A percentile compares a stretch with the other conserved stretches of the same genome.
Conservation (phyloP, 371 early-diverging fungal species). For the Quaeritorhiza haematococci region DNA sequence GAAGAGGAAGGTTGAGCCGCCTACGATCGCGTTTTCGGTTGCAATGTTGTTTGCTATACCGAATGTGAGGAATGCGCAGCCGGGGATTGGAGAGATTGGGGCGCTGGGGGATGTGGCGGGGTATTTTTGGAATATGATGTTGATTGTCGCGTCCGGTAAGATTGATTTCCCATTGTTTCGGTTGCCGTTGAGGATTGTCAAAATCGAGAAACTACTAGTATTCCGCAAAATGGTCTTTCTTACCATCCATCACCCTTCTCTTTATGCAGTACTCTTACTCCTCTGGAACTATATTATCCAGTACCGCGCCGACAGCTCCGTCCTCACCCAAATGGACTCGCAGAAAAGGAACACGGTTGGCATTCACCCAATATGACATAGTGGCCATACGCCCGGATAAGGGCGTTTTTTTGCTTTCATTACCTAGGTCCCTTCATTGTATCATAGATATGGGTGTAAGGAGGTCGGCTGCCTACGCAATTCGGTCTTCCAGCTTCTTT, state of each 20-base stretch:
- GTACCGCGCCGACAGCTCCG: not conserved
- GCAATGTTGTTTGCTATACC: conserved; percentile 10
- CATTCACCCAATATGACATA: too few species aligned
- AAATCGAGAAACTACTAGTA: too few species aligned
- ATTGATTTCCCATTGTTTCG: too few species aligned
- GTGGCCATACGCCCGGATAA: too few species aligned
- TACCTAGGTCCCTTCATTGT: too few species aligned
- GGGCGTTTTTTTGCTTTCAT: too few species aligned
- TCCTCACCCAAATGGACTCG: too few species aligned
- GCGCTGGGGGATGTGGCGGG: not conserved
- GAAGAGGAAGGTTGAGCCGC: conserved; percentile 21
- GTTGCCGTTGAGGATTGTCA: too few species aligned
- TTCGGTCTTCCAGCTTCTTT: too few species aligned
- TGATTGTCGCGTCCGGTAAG: not conserved
- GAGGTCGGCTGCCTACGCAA: too few species aligned
- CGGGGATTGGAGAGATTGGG: not conserved
- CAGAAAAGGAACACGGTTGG: too few species aligned
- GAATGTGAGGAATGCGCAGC: not conserved
- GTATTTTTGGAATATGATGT: not conserved
- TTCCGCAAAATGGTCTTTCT: not conserved
- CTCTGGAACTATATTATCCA: not conserved
- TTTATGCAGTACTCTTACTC: not conserved
- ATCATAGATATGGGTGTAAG: too few species aligned
- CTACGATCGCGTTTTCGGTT: conserved; percentile 14
- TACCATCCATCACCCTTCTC: not conserved